Conservation (phyloP, 2,329 filamentous ascomycete genomes). For the Metarhizium guizhouense region DNA sequence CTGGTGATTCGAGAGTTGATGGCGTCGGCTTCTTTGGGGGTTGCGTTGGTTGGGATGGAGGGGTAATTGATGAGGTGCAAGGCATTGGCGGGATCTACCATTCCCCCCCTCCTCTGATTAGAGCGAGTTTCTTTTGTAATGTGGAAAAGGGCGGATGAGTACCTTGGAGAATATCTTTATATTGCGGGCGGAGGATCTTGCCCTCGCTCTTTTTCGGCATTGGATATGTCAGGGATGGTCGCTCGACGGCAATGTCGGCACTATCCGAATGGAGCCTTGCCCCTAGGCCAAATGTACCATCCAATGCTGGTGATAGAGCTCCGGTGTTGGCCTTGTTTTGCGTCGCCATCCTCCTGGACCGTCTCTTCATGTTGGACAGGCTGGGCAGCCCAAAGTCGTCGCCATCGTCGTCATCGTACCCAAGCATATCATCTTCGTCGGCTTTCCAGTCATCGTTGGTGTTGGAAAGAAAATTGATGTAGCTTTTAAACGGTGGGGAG, state of each 20-base stretch:
- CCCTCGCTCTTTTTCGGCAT: constrained; percentile 83
- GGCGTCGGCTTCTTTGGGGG: constrained; percentile 74
- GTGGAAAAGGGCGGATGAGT: neutral
- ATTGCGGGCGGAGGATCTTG: constrained; percentile 93
- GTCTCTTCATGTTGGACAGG: constrained; percentile 81
- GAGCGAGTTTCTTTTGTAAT: neutral
- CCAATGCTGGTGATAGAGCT: constrained; percentile 25
- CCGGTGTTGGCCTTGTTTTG: constrained; percentile 24
- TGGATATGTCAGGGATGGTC: constrained; percentile 74
- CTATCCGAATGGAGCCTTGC: constrained; percentile 68
- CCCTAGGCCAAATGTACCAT: constrained; percentile 27
- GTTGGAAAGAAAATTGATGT: constrained; percentile 72
- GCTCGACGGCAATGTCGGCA: constrained; percentile 87
- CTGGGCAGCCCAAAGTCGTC: constrained; percentile 95
- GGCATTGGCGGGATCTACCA: constrained; percentile 73
- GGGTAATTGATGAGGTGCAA: constrained; percentile 90
- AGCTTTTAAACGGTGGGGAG: constrained; percentile 63
- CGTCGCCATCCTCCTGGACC: constrained; percentile 45
- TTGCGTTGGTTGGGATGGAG: constrained; percentile 60
- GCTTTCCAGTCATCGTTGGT: constrained; percentile 77
- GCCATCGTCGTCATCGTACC: constrained; percentile 78
- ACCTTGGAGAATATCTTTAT: constrained; percentile 87
- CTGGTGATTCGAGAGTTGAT: constrained; percentile 81
- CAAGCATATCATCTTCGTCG: constrained; percentile 67
- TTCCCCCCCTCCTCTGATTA: neutral